A percentile compares a stretch with the other conserved stretches of the same genome.
Conservation (phyloP, 371 early-diverging fungal genomes). For the Scutellospora calospora region DNA sequence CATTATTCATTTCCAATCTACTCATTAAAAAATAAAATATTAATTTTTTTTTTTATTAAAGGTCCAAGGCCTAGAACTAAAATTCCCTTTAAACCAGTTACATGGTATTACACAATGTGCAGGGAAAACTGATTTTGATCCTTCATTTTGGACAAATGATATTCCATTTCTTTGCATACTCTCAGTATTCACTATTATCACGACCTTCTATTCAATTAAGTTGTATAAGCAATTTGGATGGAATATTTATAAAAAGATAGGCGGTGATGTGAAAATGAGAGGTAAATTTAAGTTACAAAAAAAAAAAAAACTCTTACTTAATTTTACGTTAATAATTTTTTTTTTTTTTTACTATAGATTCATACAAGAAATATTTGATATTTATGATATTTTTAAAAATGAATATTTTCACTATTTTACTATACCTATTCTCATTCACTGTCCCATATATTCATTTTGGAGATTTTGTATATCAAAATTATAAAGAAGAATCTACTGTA, state of each 20-base stretch:
- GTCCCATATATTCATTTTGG: not conserved
- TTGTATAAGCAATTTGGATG: constrained; percentile 92
- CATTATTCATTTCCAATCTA: not conserved
- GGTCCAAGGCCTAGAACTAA: not conserved
- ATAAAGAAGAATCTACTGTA: not conserved
- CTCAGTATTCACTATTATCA: not conserved
- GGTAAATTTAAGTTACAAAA: no score
- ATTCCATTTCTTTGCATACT: not conserved
- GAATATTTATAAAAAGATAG: constrained; percentile 95
- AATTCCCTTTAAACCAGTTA: not conserved
- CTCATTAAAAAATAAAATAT: not conserved
- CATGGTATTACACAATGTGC: not conserved
- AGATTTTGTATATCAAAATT: not conserved
- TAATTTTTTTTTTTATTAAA: not conserved
- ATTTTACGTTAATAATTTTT: not conserved
- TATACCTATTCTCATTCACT: not conserved
- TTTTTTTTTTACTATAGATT: not conserved
- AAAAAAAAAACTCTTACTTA: constrained; percentile 33
- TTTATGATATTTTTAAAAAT: constrained; percentile 9
- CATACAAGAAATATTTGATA: not conserved
- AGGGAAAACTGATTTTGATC: not conserved
- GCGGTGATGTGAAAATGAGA: constrained; percentile 88
- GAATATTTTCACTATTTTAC: not conserved
- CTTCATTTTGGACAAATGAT: not conserved
- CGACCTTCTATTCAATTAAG: not conserved